Evolutionary conservation across 331 rosid species (phyloP).

Genomic region (Quercus tomentella): DNA sequence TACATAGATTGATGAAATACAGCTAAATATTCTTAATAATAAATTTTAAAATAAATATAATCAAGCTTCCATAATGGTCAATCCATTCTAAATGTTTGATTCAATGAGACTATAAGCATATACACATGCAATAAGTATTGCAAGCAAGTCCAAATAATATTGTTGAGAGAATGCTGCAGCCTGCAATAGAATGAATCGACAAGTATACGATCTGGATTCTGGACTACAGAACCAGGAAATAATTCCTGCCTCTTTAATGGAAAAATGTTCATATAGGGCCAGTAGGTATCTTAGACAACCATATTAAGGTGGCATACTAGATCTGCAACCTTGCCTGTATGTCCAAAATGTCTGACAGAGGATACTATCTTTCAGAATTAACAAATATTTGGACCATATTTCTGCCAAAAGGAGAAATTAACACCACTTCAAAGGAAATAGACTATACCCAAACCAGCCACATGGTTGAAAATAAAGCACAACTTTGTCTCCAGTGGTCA

Average conservation of each 20-base stretch:
- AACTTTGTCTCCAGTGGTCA: constrained; percentile 78
- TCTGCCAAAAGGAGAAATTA: not conserved
- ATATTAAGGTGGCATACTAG: not conserved
- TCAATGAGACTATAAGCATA: not conserved
- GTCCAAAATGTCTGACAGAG: not conserved
- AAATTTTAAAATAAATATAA: not conserved
- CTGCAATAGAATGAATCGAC: not conserved
- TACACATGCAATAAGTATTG: not conserved
- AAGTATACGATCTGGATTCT: not conserved
- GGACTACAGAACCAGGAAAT: not conserved
- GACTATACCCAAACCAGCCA: constrained; percentile 85
- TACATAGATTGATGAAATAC: not conserved
- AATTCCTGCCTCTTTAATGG: not conserved
- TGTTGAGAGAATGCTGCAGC: not conserved
- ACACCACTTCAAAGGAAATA: constrained; percentile 6
- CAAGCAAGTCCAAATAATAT: not conserved
- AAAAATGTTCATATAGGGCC: constrained; percentile 1
- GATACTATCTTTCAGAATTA: not conserved
- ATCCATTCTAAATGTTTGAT: not conserved
- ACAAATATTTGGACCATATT: not conserved
- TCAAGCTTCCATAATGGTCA: not conserved
- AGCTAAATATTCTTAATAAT: not conserved
- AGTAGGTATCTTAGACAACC: not conserved
- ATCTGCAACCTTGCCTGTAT: constrained; percentile 1
- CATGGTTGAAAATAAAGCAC: constrained; percentile 87